Conservation (phyloP, 2,329 filamentous ascomycete species). For the Colletotrichum scovillei region DNA sequence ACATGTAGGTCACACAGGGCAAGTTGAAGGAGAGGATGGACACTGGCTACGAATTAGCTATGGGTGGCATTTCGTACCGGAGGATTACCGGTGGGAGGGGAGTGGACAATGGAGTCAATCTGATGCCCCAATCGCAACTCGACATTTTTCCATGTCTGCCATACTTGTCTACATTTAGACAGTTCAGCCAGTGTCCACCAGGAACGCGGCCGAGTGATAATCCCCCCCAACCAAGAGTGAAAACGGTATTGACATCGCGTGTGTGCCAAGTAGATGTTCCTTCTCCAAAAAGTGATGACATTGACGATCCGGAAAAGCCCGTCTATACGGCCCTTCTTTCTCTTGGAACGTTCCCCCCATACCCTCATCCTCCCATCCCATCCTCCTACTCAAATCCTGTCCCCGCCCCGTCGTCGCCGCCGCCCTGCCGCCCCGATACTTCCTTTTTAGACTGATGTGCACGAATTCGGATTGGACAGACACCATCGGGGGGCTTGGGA, state of each 20-base stretch:
- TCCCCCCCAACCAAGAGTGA: no score
- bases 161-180: neutral
- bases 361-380: neutral
- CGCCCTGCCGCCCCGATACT: neutral
- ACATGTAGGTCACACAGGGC: neutral
- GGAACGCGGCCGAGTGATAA: no score
- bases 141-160: neutral
- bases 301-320: neutral
- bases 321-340: neutral
- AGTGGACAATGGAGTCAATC: neutral
- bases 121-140: neutral
- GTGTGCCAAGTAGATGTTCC: neutral
- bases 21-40: neutral
- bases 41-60: neutral
- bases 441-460: neutral
- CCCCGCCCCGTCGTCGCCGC: neutral
- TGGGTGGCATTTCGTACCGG: neutral
- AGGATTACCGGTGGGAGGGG: no score
- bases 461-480: neutral
- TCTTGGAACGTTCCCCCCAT: neutral
- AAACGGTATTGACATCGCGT: neutral
- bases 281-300: neutral
- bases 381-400: neutral
- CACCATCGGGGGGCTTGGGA: neutral
- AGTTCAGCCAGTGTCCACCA: neutral